These are phyloP conservation scores for Verticillium tricorpus DNA, from an alignment of 2,329 filamentous ascomycete species.

Conservation along the genomic window DNA sequence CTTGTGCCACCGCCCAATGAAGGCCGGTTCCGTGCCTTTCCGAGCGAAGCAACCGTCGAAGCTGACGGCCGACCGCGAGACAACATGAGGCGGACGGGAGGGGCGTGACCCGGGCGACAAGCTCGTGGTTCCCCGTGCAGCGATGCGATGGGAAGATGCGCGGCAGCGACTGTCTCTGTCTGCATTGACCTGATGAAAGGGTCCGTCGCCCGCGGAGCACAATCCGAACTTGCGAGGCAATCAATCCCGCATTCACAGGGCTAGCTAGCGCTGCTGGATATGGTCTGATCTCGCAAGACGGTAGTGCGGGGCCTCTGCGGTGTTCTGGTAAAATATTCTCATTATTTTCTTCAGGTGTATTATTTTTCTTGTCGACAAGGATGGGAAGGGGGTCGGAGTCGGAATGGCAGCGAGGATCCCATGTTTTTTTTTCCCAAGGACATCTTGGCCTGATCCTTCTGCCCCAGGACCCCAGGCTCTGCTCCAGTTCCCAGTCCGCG, in stretches of 20 bases:
- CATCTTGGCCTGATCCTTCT: neutral
- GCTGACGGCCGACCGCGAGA: neutral
- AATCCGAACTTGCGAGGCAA: neutral
- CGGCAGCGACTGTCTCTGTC: neutral
- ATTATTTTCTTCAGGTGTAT: neutral
- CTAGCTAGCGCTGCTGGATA: neutral
- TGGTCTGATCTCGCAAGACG: neutral
- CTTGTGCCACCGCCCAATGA: neutral
- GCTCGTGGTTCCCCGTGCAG: neutral
- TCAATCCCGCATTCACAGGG: neutral
- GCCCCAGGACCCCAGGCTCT: neutral
- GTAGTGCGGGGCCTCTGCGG: neutral
- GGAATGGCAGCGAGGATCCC: neutral
- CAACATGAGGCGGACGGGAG: neutral
- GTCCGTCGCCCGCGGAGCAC: neutral
- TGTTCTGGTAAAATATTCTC: neutral
- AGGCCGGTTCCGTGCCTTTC: neutral
- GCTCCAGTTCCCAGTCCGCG: neutral
- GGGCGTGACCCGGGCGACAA: neutral
- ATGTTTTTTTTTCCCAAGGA: neutral
- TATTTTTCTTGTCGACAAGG: neutral
- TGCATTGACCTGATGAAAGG: neutral
- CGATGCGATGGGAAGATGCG: neutral
- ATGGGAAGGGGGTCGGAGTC: neutral
- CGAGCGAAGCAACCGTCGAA: neutral